Percentiles rank a stretch among this genome's conserved stretches.
phyloP scores from a whole-genome alignment of 1,139 yeast species.

The Debaryomyces nepalensis region DNA sequence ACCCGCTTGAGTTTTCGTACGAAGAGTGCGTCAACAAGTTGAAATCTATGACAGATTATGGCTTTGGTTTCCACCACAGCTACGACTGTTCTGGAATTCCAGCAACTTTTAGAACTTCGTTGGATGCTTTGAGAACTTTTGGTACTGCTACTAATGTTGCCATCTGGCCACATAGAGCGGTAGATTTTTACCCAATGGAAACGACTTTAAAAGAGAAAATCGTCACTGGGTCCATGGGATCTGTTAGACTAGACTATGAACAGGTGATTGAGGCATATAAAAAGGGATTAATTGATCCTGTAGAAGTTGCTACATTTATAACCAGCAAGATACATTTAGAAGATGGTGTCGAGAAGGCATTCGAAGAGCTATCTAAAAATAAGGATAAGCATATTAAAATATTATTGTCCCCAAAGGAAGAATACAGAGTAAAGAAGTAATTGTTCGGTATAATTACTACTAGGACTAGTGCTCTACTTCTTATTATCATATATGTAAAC shows the following conservation, averaged over 20 bases:
- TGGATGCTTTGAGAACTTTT: conserved; percentile 57
- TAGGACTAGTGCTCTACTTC: too few species aligned
- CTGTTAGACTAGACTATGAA: conserved; percentile 50
- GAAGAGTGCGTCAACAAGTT: conserved; percentile 38
- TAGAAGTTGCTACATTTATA: conserved; percentile 42
- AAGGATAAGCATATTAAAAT: conserved; percentile 53
- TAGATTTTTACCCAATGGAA: conserved; percentile 50
- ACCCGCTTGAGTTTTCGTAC: conserved; percentile 45
- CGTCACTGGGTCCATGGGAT: conserved; percentile 54
- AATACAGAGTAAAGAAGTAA: not conserved
- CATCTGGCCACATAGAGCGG: conserved; percentile 48
- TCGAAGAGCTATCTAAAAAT: conserved; percentile 43
- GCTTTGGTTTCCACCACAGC: conserved; percentile 59
- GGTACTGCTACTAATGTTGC: conserved; percentile 71
- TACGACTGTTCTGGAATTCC: conserved; percentile 69
- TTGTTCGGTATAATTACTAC: not conserved
- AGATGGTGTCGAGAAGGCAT: conserved; percentile 50
- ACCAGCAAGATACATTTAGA: conserved; percentile 46
- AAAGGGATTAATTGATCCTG: conserved; percentile 42
- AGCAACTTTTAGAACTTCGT: conserved; percentile 55
- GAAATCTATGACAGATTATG: conserved; percentile 44
- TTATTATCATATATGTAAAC: not conserved
- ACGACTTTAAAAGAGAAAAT: conserved; percentile 47
- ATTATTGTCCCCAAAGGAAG: conserved; percentile 19
- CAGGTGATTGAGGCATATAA: conserved; percentile 51